Evolutionary conservation across 495 filamentous ascomycete genomes (phyloP).

Genomic region (Penicillium manginii): DNA sequence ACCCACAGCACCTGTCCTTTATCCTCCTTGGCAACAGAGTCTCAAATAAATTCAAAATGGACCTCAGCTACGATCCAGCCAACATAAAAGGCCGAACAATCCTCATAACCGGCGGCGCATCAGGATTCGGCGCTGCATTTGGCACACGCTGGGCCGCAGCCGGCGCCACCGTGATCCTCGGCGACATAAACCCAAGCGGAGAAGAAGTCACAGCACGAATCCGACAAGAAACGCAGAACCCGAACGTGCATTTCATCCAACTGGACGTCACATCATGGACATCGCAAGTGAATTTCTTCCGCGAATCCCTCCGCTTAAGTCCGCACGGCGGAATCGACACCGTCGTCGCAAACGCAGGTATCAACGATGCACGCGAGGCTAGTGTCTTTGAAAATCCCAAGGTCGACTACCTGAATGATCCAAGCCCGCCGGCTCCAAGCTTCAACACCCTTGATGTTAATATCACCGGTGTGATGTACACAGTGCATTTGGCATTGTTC

Average conservation of each 20-base stretch:
- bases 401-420: constrained; percentile 16
- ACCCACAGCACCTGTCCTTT: not conserved
- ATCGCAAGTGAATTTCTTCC: constrained; percentile 18
- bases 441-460: constrained; percentile 20
- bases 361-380: constrained; percentile 12
- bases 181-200: constrained; percentile 15
- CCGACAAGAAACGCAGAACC: constrained; percentile 12
- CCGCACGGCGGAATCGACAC: constrained; percentile 17
- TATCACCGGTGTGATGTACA: constrained; percentile 18
- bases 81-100: constrained; percentile 12
- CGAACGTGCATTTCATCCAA: constrained; percentile 17
- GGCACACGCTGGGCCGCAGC: constrained; percentile 16
- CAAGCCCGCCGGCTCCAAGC: constrained; percentile 14
- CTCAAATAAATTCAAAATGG: constrained; percentile 9
- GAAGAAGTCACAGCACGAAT: constrained; percentile 17
- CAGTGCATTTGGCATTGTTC: constrained; percentile 16
- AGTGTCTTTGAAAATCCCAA: constrained; percentile 11
- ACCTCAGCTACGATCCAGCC: constrained; percentile 9
- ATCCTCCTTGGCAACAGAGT: not conserved
- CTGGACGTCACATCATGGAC: constrained; percentile 20
- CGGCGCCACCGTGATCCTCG: constrained; percentile 15
- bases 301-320: constrained; percentile 10
- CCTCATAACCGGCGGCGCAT: constrained; percentile 15
- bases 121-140: constrained; percentile 12
- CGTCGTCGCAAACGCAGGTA: constrained; percentile 18